phyloP scores from a whole-genome alignment of 75 land plant species.

The Selaginella moellendorffii region DNA sequence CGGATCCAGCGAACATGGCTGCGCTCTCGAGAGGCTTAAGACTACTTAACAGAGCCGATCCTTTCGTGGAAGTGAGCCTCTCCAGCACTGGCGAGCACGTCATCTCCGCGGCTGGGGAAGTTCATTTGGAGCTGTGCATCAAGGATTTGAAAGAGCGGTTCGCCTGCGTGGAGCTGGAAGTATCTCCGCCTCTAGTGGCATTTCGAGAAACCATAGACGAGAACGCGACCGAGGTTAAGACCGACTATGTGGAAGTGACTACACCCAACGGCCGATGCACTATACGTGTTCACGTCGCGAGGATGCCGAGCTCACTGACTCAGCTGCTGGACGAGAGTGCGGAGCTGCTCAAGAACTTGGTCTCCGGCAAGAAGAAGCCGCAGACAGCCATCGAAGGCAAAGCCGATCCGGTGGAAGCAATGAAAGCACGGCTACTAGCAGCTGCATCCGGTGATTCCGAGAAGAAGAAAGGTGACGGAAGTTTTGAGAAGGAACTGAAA shows the following conservation, averaged over 20 bases:
- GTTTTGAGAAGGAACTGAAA: conserved; percentile 30
- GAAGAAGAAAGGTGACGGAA: conserved; percentile 7
- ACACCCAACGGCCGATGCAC: conserved; percentile 83
- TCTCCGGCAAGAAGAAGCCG: conserved; percentile 30
- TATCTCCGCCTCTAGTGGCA: conserved; percentile 81
- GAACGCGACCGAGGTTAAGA: conserved; percentile 17
- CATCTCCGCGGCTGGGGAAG: conserved; percentile 92
- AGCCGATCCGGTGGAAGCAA: conserved; percentile 37
- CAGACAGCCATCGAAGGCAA: conserved; percentile 7
- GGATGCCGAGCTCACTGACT: conserved; percentile 42
- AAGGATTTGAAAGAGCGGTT: conserved; percentile 83
- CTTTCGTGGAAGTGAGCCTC: conserved; percentile 80
- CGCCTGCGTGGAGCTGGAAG: conserved; percentile 64
- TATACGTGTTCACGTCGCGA: conserved; percentile 47
- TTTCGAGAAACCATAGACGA: conserved; percentile 72
- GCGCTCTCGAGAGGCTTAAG: conserved; percentile 58
- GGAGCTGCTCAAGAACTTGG: conserved; percentile 33
- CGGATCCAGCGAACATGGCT: conserved; percentile 70
- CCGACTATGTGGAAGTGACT: conserved; percentile 42
- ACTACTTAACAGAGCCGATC: conserved; percentile 77
- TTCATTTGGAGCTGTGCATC: conserved; percentile 89
- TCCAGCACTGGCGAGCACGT: conserved; percentile 89
- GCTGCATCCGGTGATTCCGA: conserved; percentile 39
- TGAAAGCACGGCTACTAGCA: conserved; percentile 46
- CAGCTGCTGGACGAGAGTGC: conserved; percentile 50